Conservation (phyloP, 805 yeast genomes). For the Babjeviella inositovora region DNA sequence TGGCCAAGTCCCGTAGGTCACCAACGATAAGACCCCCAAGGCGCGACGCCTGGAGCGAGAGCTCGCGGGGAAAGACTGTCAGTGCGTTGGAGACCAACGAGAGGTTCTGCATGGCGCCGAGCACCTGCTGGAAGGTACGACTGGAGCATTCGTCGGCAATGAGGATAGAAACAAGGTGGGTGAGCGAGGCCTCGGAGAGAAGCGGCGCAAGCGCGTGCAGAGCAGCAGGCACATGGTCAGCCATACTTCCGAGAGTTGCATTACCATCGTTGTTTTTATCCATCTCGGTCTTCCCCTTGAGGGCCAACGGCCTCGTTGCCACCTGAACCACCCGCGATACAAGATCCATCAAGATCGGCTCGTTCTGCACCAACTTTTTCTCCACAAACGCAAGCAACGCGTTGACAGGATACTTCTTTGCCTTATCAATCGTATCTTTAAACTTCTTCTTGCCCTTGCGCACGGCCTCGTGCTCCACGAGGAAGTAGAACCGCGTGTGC, state of each 20-base stretch:
- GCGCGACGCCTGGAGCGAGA: slow-evolving; percentile 45
- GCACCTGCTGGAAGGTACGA: slow-evolving; percentile 69
- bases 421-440: slow-evolving; percentile 15
- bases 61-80: slow-evolving; percentile 46
- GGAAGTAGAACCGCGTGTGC: slow-evolving; percentile 56
- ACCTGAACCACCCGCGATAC: slow-evolving; percentile 63
- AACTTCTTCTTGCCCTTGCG: slow-evolving; percentile 16
- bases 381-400: slow-evolving; percentile 46
- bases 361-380: slow-evolving; percentile 49
- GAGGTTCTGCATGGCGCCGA: slow-evolving; percentile 67
- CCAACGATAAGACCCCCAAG: slow-evolving; percentile 36
- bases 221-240: no score
- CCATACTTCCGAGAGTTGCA: no score
- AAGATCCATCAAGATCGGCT: slow-evolving; percentile 60
- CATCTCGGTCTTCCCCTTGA: slow-evolving; percentile 22
- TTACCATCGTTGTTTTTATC: slow-evolving; percentile 7
- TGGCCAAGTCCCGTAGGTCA: slow-evolving; percentile 35
- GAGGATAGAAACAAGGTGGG: slow-evolving; percentile 47
- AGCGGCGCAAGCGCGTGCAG: no score
- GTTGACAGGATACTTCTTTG: slow-evolving; percentile 58
- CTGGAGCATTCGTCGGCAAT: slow-evolving; percentile 76
- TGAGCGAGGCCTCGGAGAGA: slow-evolving; percentile 47
- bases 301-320: slow-evolving; percentile 56
- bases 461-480: slow-evolving; percentile 57
- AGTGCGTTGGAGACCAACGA: slow-evolving; percentile 46